Evolutionary conservation across 2,329 filamentous ascomycete species (phyloP), one percentile per base, ranked within the genome.

Genomic region (Esteya vermicola): DNA sequence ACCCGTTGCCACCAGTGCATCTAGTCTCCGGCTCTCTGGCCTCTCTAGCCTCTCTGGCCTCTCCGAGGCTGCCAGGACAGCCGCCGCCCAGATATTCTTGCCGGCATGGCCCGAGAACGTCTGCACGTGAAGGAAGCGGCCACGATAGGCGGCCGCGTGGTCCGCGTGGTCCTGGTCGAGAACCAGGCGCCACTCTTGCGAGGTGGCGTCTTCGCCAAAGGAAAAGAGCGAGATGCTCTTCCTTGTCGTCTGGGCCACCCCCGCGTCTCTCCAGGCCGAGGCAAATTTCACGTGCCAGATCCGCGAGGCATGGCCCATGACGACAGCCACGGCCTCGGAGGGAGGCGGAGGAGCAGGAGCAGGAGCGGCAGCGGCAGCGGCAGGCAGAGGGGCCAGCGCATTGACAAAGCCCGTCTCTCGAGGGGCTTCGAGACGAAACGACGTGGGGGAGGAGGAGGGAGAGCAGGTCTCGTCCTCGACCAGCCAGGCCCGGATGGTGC

Each of bases 31-130:
- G 16, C 12, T n/a, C n/a, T n/a, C n/a, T n/a, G n/a, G n/a, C n/a
- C n/a, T n/a, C n/a, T n/a, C n/a, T n/a, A n/a, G n/a, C n/a, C n/a
- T n/a, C n/a, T n/a, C n/a, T n/a, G 16, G 22, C 2, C 52, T 13
- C 8, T 16, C 9, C 5, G 14, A 43, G 60, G 43, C 47, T 43
- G 12, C 12, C 22, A 56, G 48, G 8, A 69, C 44, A 12, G 72
- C 74, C 28, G 77, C 67, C 0, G 86, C 78, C 88, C 89, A 96
- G 7, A 96, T 77, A 53, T 95, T 86, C 57, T 95, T 98, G 7
- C 91, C 91, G 26, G 65, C 68, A 54, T 96, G 88, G 44, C 76
- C 72, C 3, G 71, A 65, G 37, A 75, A 70, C 8, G 69, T 74
- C 2, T 67, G 62, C 2, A 67, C 53, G 38, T 81, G 70, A 12